Conservation (phyloP, 768 basidiomycete genomes). For the Lactifluus hygrophoroides region DNA sequence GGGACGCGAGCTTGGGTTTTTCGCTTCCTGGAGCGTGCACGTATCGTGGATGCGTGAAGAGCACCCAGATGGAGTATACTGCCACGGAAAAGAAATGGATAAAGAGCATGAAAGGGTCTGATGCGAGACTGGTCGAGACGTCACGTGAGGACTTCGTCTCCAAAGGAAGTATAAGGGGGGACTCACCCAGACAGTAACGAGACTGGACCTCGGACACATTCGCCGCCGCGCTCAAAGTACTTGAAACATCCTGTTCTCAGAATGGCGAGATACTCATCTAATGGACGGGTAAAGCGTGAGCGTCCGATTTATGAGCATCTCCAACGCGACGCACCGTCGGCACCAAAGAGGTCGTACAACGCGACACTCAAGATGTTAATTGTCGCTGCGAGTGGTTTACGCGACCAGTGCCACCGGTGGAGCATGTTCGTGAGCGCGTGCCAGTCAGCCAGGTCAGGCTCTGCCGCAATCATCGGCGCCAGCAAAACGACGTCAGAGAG, state of each 20-base stretch:
- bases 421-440: slow-evolving; percentile 42
- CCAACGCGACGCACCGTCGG: slow-evolving; percentile 58
- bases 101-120: slow-evolving; percentile 72
- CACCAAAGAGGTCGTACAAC: slow-evolving; percentile 89
- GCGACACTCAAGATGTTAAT: slow-evolving; percentile 92
- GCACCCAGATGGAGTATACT: slow-evolving; percentile 85
- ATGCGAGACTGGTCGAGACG: slow-evolving; percentile 47
- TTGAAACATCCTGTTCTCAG: slow-evolving; percentile 88
- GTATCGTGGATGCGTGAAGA: slow-evolving; percentile 60
- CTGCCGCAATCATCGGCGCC: slow-evolving; percentile 44
- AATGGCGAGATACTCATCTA: slow-evolving; percentile 53
- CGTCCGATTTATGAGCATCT: background rate
- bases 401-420: slow-evolving; percentile 73
- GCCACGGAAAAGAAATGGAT: slow-evolving; percentile 95
- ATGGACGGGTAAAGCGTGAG: background rate
- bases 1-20: slow-evolving; percentile 34
- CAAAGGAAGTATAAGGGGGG: background rate
- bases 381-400: slow-evolving; percentile 77
- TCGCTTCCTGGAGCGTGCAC: slow-evolving; percentile 26
- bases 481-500: slow-evolving; percentile 78
- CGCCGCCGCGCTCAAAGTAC: slow-evolving; percentile 92
- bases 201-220: slow-evolving; percentile 82
- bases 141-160: background rate
- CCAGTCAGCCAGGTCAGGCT: slow-evolving; percentile 43
- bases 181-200: slow-evolving; percentile 80